Base-by-base conservation (phyloP, 2,329 filamentous ascomycete species). In the Monosporascus sp. region DNA sequence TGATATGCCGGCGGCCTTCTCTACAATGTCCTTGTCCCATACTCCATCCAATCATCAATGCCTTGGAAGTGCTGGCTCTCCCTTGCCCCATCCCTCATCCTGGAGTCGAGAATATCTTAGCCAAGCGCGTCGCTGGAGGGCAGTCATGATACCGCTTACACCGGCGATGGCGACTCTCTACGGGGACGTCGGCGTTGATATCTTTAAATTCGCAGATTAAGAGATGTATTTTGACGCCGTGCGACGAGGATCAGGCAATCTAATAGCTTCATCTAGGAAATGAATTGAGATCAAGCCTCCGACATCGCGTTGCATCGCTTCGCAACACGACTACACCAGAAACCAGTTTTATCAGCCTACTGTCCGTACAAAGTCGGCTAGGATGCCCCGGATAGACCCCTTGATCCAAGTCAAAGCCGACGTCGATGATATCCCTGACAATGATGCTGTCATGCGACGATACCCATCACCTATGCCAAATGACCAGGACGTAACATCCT, bases 381-480 rank as follows among this genome's bases (percentile, higher is more conserved):
- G 48, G 50, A 67, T 67, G 65, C 58, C 65, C 34, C 62, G 63
- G 48, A 55, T 63, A 59, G 65, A 65, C 51, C 58, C 65, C 6
- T 56, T 62, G 53, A 58, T 64, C 48, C 56, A 60, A 42, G 60
- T 54, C 18, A 65, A 64, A 42, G 51, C 61, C 25, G 57, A 61
- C 18, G 48, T 49, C 49, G 57, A 55, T 36, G 56, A 59, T 17
- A 44, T 51, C 5, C 15, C 45, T 20, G 53, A 48, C 15, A 27
- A 31, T 45, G 60, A 65, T 47, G 51, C 50, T 52, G 60, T 74
- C 39, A 72, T 70, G 56, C 68, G 68, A 46, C 65, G 72, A 38
- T 80, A 79, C 57, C 73, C 77, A 11, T 77, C 75, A 6, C 74
- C 77, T 3, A 68, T 70, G 18, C 70, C 70, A 8, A 75, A 79